Conservation (phyloP, 1,139 yeast genomes). For the Nakaseomyces sp. region DNA sequence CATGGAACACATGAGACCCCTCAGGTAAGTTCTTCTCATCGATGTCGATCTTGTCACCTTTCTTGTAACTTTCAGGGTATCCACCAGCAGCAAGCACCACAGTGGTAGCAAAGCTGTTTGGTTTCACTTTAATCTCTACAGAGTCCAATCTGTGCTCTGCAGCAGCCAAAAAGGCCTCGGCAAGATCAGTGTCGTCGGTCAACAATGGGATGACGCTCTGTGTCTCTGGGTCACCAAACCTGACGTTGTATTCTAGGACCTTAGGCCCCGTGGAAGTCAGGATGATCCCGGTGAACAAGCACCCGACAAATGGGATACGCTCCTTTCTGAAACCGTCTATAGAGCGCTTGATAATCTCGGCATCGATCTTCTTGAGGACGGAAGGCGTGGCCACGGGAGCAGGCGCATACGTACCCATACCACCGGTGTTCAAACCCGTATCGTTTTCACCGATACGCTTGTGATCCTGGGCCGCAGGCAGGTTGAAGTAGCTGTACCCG, state of each 20-base stretch:
- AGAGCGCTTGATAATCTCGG: conserved; percentile 74
- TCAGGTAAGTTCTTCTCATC: conserved; percentile 39
- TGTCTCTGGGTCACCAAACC: conserved; percentile 99
- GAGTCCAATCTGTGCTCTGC: conserved; percentile 93
- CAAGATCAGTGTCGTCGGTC: conserved; percentile 76
- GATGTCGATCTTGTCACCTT: conserved; percentile 77
- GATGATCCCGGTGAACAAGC: conserved; percentile 95
- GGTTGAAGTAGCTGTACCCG: conserved; percentile 82
- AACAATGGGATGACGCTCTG: conserved; percentile 90
- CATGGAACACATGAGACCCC: conserved; percentile 77
- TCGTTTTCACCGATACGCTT: conserved; percentile 93
- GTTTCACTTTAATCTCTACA: conserved; percentile 54
- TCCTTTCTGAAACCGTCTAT: conserved; percentile 95
- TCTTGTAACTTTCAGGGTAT: conserved; percentile 78
- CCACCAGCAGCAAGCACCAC: conserved; percentile 98
- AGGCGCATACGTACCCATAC: conserved; percentile 99
- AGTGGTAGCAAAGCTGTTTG: conserved; percentile 67
- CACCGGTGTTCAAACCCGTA: conserved; percentile 93
- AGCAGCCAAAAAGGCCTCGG: conserved; percentile 85
- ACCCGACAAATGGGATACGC: conserved; percentile 92
- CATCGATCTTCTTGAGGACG: conserved; percentile 59
- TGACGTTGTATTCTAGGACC: conserved; percentile 91
- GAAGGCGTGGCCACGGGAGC: conserved; percentile 89
- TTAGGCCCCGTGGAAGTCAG: conserved; percentile 78
- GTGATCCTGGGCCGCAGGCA: conserved; percentile 98